phyloP scores from a whole-genome alignment of 805 yeast genomes.

The Schizosaccharomyces octosporus region DNA sequence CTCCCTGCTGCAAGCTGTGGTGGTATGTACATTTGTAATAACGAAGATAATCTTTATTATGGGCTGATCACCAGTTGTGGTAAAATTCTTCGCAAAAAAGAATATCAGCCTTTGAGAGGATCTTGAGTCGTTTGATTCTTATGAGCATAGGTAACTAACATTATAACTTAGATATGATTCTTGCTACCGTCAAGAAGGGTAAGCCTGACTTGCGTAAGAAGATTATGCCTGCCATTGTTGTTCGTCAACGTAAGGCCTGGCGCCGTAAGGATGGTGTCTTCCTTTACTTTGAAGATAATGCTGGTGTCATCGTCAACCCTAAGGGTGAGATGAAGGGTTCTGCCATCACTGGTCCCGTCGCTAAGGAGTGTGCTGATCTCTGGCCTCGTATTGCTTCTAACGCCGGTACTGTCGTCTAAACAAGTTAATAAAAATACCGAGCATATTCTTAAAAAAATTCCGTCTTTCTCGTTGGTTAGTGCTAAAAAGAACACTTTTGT shows the following conservation, averaged over 20 bases:
- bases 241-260: conserved; percentile 99
- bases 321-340: conserved; percentile 99
- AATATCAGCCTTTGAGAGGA: conserved; percentile 6
- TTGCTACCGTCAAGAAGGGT: conserved; percentile 98
- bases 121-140: background rate
- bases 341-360: conserved; percentile 99
- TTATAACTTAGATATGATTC: conserved; percentile 13
- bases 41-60: background rate
- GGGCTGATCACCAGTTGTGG: background rate
- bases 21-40: conserved; percentile 37
- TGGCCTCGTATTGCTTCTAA: conserved; percentile 99
- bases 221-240: conserved; percentile 99
- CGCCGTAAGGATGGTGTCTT: conserved; percentile 99
- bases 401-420: conserved; percentile 99
- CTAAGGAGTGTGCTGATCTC: conserved; percentile 99
- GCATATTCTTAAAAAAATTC: too few species aligned
- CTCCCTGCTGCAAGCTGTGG: conserved; percentile 99
- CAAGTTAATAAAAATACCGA: too few species aligned
- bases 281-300: conserved; percentile 99
- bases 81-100: background rate
- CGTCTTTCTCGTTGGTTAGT: too few species aligned
- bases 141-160: too few species aligned
- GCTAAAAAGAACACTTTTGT: too few species aligned
- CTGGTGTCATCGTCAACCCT: conserved; percentile 99
- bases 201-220: conserved; percentile 99